Evolutionary conservation across 1,284 basidiomycete genomes (phyloP).

Genomic region (Inonotus obliquus): DNA sequence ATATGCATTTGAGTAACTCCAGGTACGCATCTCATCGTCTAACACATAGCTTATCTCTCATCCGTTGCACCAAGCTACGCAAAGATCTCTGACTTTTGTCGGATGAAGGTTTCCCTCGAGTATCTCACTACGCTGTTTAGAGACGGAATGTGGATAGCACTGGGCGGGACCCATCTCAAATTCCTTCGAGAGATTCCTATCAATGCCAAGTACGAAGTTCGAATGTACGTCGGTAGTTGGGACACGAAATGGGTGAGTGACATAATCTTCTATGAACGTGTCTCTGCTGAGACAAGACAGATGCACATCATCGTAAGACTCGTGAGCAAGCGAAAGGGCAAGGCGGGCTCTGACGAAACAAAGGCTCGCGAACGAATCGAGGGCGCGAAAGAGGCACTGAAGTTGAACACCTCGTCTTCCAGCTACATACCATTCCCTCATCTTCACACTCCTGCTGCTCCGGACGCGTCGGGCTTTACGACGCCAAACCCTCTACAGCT

Average conservation of each 20-base stretch:
- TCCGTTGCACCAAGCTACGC: neutral
- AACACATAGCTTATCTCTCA: neutral
- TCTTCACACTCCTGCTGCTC: constrained; percentile 25
- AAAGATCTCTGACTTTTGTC: constrained; percentile 51
- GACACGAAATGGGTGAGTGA: constrained; percentile 80
- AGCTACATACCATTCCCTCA: constrained; percentile 23
- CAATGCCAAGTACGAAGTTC: constrained; percentile 63
- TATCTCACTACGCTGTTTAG: constrained; percentile 61
- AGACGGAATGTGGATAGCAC: constrained; percentile 62
- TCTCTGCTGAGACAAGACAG: constrained; percentile 32
- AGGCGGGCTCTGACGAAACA: neutral
- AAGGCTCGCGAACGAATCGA: constrained; percentile 15
- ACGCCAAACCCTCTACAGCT: constrained; percentile 25
- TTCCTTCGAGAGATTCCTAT: constrained; percentile 81
- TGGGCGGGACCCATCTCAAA: constrained; percentile 70
- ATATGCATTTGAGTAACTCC: constrained; percentile 72
- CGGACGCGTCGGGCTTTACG: neutral
- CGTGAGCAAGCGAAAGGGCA: constrained; percentile 50
- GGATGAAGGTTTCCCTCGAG: constrained; percentile 43
- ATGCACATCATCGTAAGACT: constrained; percentile 62
- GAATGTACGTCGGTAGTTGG: constrained; percentile 66
- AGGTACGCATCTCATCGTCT: constrained; percentile 44
- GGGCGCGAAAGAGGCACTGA: constrained; percentile 17
- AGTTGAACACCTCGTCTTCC: constrained; percentile 17
- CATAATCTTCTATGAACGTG: neutral